Evolutionary conservation across 192 early-diverging fungal genomes (phyloP), one percentile per base, ranked within the genome.

Genomic region (Rhizophlyctis rosea): DNA sequence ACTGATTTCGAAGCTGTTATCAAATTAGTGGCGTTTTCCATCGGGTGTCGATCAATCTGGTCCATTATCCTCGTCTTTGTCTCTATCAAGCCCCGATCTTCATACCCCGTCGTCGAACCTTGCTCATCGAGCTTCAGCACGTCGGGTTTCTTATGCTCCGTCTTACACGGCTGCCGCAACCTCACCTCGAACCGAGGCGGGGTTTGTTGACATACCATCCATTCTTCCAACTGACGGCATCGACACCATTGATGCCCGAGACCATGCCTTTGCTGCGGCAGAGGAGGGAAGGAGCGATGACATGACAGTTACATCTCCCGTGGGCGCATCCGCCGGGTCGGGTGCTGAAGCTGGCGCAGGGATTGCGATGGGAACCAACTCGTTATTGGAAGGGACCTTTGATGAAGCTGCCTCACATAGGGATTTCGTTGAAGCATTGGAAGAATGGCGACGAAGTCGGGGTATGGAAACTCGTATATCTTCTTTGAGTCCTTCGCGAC

Each of bases 401-500:
- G 61, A 68, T 28, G 66, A 68, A 54, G 61, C 33, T 1, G 50
- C 14, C 23, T 68, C 66, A 23, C 66, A 68, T 30, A 31, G 49
- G 29, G 23, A 35, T 16, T 68, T 68, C 29, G 23, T n/a, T 9
- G 29, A 29, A 13, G 66, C 66, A 14, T 30, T 68, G n/a, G 54
- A 68, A 13, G 66, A 68, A 33, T 68, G 66, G 66, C 31, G 66
- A 34, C 7, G 18, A 44, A 18, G 39, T 44, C 39, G 39, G 39
- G 18, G 39, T 44, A 18, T 18, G 39, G 39, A 18, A 13, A 18
- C 39, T 44, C 7, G 39, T 44, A 7, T 18, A 13, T 7, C 39
- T 44, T 7, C 9, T 44, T 7, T 18, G 39, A 44, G 39, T 44
- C 39, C 39, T 18, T 44, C 39, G 9, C 39, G 39, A 44, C 39